A percentile compares a stretch with the other conserved stretches of the same genome.
Conservation (phyloP, 768 basidiomycete species). For the Psilocybe subaeruginosa region DNA sequence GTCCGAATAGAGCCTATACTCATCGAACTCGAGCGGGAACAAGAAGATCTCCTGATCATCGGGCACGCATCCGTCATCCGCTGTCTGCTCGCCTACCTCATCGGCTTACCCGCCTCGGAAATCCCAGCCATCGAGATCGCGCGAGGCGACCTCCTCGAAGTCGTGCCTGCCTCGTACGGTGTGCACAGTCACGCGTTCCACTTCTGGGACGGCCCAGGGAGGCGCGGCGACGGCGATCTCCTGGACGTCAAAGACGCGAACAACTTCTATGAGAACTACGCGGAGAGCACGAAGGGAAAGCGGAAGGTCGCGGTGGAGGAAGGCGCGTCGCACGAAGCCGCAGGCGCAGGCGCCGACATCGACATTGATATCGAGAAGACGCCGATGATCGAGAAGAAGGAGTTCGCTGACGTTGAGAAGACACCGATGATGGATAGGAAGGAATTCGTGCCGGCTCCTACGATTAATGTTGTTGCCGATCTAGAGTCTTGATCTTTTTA, state of each 20-base stretch:
- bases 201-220: constrained; percentile 89
- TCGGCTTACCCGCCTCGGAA: constrained; percentile 92
- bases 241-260: constrained; percentile 55
- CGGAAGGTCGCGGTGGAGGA: constrained; percentile 36
- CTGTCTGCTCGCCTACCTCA: constrained; percentile 91
- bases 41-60: constrained; percentile 94
- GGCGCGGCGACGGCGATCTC: constrained; percentile 36
- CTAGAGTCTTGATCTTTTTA: background rate
- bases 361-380: constrained; percentile 51
- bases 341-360: constrained; percentile 53
- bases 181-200: constrained; percentile 90
- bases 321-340: constrained; percentile 2
- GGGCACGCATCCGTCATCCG: constrained; percentile 98
- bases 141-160: constrained; percentile 94
- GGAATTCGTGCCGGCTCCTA: background rate
- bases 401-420: background rate
- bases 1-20: constrained; percentile 93
- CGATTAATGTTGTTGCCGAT: background rate
- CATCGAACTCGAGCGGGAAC: constrained; percentile 92
- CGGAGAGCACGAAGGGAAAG: constrained; percentile 73
- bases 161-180: constrained; percentile 86
- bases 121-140: constrained; percentile 98
- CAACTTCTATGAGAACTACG: constrained; percentile 91
- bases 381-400: constrained; percentile 1
- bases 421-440: background rate